Conservation (phyloP, 805 yeast species). For the Wickerhamomyces ciferrii region DNA sequence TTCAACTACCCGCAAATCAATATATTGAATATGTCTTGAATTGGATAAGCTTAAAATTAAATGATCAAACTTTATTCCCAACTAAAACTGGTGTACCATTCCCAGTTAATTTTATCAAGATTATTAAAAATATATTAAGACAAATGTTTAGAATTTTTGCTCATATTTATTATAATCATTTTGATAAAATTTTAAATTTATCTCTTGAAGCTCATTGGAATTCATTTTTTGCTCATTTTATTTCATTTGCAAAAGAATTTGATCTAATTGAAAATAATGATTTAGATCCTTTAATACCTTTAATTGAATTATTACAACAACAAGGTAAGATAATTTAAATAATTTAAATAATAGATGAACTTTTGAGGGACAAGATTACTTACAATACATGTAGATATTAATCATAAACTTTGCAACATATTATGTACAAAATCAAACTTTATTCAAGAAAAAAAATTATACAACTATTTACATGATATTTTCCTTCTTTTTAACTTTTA, state of each 20-base stretch:
- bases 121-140: slow-evolving; percentile 78
- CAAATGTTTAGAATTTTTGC: slow-evolving; percentile 97
- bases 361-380: no score
- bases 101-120: slow-evolving; percentile 78
- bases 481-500: no score
- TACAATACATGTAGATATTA: no score
- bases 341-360: no score
- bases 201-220: slow-evolving; percentile 97
- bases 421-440: no score
- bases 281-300: slow-evolving; percentile 67
- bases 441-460: no score
- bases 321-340: slow-evolving; percentile 72
- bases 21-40: slow-evolving; percentile 89
- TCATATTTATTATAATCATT: slow-evolving; percentile 90
- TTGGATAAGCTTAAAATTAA: slow-evolving; percentile 84
- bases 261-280: slow-evolving; percentile 76
- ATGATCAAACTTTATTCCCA: slow-evolving; percentile 88
- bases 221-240: slow-evolving; percentile 91
- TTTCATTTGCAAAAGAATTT: slow-evolving; percentile 82
- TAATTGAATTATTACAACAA: slow-evolving; percentile 74
- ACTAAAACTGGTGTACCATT: slow-evolving; percentile 85
- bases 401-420: no score
- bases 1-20: slow-evolving; percentile 86
- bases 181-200: slow-evolving; percentile 87
- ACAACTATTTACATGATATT: no score